A percentile compares a stretch with the other conserved stretches of the same genome.
These are phyloP conservation scores for Pichia scutulata DNA, from an alignment of 805 yeast genomes.

Conservation along the genomic window DNA sequence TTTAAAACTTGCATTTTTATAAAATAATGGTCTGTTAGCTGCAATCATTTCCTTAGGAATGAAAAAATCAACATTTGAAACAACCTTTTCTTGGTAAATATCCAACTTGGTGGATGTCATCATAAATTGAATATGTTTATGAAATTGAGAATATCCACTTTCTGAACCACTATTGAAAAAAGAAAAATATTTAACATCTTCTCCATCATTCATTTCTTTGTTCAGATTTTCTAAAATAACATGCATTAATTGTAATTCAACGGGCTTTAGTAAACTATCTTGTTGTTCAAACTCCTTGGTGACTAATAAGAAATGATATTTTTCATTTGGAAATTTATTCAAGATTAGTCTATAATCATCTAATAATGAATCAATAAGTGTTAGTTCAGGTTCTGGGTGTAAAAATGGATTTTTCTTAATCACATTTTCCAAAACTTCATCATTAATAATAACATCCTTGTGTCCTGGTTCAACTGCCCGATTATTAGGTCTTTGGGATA, in stretches of 20 bases:
- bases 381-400: constrained; percentile 68
- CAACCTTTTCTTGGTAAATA: constrained; percentile 49
- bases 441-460: constrained; percentile 28
- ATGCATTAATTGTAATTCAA: constrained; percentile 58
- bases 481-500: constrained; percentile 29
- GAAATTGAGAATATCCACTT: constrained; percentile 93
- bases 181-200: constrained; percentile 47
- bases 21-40: constrained; percentile 51
- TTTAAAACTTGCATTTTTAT: constrained; percentile 62
- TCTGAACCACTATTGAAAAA: constrained; percentile 84
- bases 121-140: constrained; percentile 86
- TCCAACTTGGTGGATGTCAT: constrained; percentile 52
- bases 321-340: constrained; percentile 81
- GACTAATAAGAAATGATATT: constrained; percentile 70
- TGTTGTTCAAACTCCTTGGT: constrained; percentile 73
- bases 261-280: constrained; percentile 58
- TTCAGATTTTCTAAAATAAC: constrained; percentile 46
- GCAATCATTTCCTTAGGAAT: constrained; percentile 40
- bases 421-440: constrained; percentile 26
- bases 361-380: constrained; percentile 47
- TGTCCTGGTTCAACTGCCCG: constrained; percentile 28
- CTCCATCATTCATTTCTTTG: constrained; percentile 23
- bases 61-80: constrained; percentile 39
- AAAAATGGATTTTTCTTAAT: constrained; percentile 61
- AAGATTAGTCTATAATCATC: constrained; percentile 56